Conservation (phyloP, 768 basidiomycete species). For the Tephrocybe sp. region DNA sequence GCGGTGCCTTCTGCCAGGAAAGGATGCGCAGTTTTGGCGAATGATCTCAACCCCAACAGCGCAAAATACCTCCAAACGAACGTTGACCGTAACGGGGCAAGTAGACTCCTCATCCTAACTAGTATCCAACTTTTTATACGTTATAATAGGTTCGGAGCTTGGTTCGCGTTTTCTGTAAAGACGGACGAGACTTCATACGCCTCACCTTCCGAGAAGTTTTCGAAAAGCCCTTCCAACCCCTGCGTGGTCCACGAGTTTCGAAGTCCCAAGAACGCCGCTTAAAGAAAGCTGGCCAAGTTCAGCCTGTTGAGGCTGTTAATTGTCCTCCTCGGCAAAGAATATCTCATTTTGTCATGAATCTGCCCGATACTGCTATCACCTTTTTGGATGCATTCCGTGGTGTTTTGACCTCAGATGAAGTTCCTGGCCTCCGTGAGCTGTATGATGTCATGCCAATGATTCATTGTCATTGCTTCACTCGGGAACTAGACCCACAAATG, state of each 20-base stretch:
- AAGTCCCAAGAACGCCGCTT: slow-evolving; percentile 38
- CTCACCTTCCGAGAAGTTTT: slow-evolving; percentile 48
- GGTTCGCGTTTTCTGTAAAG: slow-evolving; percentile 74
- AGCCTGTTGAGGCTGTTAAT: neutral
- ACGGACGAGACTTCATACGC: slow-evolving; percentile 86
- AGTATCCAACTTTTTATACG: slow-evolving; percentile 4
- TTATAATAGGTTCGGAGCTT: slow-evolving; percentile 58
- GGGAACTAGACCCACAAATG: slow-evolving; percentile 64
- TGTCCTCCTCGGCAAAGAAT: slow-evolving; percentile 49
- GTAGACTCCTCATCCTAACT: slow-evolving; percentile 18
- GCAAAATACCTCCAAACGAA: slow-evolving; percentile 75
- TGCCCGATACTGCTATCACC: slow-evolving; percentile 86
- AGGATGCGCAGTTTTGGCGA: slow-evolving; percentile 86
- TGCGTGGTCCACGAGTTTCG: slow-evolving; percentile 46
- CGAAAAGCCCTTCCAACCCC: slow-evolving; percentile 65
- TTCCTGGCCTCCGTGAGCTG: slow-evolving; percentile 39
- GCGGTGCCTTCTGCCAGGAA: slow-evolving; percentile 91
- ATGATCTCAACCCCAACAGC: slow-evolving; percentile 92
- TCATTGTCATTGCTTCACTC: slow-evolving; percentile 96
- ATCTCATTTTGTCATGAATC: slow-evolving; percentile 95
- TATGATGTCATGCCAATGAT: slow-evolving; percentile 80
- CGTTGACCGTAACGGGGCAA: slow-evolving; percentile 71
- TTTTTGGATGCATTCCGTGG: slow-evolving; percentile 91
- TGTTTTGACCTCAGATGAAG: slow-evolving; percentile 42
- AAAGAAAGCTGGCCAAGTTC: slow-evolving; percentile 16